phyloP scores from a whole-genome alignment of 768 basidiomycete species.

The Rossbeevera mucosa region DNA sequence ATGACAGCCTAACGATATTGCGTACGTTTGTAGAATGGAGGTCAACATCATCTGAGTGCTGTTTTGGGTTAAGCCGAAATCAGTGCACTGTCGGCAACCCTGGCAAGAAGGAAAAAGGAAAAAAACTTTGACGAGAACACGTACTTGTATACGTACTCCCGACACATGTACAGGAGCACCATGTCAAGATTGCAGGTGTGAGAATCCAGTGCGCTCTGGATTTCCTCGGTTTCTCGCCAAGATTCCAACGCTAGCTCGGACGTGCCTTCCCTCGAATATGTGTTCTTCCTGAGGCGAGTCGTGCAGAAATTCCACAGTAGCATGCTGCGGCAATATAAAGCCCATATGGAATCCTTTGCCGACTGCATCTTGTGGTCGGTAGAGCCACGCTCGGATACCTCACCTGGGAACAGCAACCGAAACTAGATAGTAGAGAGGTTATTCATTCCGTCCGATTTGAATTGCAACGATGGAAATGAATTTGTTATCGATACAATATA shows the following conservation, averaged over 20 bases:
- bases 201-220: constrained; percentile 62
- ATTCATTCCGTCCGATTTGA: constrained; percentile 8
- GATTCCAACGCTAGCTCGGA: constrained; percentile 57
- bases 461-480: constrained; percentile 7
- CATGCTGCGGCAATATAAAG: constrained; percentile 77
- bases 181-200: constrained; percentile 73
- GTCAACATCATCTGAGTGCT: constrained; percentile 65
- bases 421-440: constrained; percentile 13
- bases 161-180: constrained; percentile 57
- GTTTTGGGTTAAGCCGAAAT: constrained; percentile 13
- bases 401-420: constrained; percentile 69
- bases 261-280: constrained; percentile 45
- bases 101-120: constrained; percentile 12
- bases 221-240: constrained; percentile 60
- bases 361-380: constrained; percentile 43
- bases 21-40: constrained; percentile 61
- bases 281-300: constrained; percentile 44
- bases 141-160: constrained; percentile 74
- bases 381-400: constrained; percentile 51
- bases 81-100: constrained; percentile 13
- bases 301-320: constrained; percentile 71
- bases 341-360: constrained; percentile 78
- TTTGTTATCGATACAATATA: background rate
- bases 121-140: constrained; percentile 25
- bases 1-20: constrained; percentile 10